Conservation (phyloP, 2,329 filamentous ascomycete genomes). For the Fusarium annulatum region DNA sequence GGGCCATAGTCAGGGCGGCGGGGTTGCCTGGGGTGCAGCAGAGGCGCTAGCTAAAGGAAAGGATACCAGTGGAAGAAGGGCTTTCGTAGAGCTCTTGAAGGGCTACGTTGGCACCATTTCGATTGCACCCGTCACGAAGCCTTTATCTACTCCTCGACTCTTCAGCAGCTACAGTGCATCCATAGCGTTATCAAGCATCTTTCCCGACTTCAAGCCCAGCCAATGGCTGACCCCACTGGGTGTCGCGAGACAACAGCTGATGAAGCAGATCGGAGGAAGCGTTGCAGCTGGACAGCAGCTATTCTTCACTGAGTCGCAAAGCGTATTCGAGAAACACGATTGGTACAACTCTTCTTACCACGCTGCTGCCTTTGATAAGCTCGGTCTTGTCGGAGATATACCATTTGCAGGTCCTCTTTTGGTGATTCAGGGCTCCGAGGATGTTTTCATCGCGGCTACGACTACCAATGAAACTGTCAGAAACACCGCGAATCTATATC, state of each 20-base stretch:
- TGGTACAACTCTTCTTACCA: slow-evolving; percentile 12
- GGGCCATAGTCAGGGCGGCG: slow-evolving; percentile 60
- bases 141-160: neutral
- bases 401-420: neutral
- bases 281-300: neutral
- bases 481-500: accelerated
- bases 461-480: neutral
- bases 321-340: neutral
- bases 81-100: neutral
- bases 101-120: slow-evolving; percentile 27
- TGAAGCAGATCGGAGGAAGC: slow-evolving; percentile 9
- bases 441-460: neutral
- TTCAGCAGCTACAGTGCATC: slow-evolving; percentile 4
- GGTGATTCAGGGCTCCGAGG: slow-evolving; percentile 1
- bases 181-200: neutral
- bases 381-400: neutral
- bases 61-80: neutral
- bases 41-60: slow-evolving; percentile 43
- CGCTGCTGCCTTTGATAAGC: slow-evolving; percentile 1
- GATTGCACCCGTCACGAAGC: slow-evolving; percentile 11
- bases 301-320: neutral
- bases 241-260: slow-evolving; percentile 2
- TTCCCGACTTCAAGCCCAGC: slow-evolving; percentile 16
- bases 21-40: slow-evolving; percentile 52
- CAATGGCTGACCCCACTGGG: slow-evolving; percentile 30